Evolutionary conservation across 257 asterid species (phyloP).

Genomic region (Misopates orontium): DNA sequence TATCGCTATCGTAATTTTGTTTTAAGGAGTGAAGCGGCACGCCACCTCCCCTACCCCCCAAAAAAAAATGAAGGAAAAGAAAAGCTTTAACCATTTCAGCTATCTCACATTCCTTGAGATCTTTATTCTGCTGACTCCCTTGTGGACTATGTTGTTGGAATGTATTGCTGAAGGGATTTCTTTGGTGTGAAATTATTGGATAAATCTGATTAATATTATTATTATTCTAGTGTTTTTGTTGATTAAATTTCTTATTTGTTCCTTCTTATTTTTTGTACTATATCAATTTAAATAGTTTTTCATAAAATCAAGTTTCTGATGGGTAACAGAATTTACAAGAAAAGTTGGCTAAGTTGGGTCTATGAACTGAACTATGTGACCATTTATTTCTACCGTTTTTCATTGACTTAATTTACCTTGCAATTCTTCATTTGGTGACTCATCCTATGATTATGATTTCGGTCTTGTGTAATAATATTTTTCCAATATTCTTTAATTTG

Average conservation of each 20-base stretch:
- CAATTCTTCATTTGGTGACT: not conserved
- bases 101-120: conserved; percentile 18
- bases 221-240: conserved; percentile 7
- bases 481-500: too few species aligned
- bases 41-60: not conserved
- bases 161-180: conserved; percentile 24
- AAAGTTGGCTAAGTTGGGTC: too few species aligned
- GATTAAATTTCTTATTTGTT: too few species aligned
- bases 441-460: not conserved
- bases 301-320: not conserved
- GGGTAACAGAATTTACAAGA: too few species aligned
- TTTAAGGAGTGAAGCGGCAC: conserved; percentile 23
- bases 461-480: not conserved
- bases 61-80: too few species aligned
- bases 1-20: conserved; percentile 5
- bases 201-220: conserved; percentile 15
- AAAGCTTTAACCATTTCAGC: not conserved
- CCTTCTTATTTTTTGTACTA: too few species aligned
- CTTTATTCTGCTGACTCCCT: conserved; percentile 9
- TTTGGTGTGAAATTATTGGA: conserved; percentile 20
- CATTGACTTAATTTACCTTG: not conserved
- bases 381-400: too few species aligned
- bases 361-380: too few species aligned
- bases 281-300: too few species aligned
- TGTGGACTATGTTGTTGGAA: conserved; percentile 26